Evolutionary conservation across 768 basidiomycete genomes (phyloP).

Genomic region (Mycena epipterygia): DNA sequence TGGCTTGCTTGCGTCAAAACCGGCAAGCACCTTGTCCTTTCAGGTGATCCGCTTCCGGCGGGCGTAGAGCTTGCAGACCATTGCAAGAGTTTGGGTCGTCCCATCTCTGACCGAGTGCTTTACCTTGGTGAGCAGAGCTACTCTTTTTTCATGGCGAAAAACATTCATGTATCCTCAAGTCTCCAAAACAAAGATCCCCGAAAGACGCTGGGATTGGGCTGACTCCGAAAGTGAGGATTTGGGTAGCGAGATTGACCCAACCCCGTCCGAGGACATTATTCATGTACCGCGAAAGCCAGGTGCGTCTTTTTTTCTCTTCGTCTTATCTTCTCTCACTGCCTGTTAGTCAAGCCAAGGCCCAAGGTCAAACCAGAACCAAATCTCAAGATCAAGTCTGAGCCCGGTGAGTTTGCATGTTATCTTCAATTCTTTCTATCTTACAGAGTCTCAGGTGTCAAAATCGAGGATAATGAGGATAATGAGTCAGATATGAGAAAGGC

Average conservation of each 20-base stretch:
- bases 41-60: background rate
- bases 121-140: conserved; percentile 5
- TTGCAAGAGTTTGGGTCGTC: background rate
- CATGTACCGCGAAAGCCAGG: background rate
- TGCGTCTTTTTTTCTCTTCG: background rate
- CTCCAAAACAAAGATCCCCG: background rate
- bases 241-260: background rate
- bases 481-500: conserved; percentile 18
- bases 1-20: background rate
- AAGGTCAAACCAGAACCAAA: background rate
- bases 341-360: too few relatives aligned
- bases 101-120: background rate
- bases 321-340: background rate
- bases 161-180: background rate
- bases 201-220: background rate
- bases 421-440: too few relatives aligned
- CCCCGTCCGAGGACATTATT: conserved; percentile 7
- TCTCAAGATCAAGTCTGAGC: background rate
- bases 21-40: background rate
- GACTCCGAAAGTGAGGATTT: conserved; percentile 1
- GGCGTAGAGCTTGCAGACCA: background rate
- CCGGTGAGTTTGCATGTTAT: too few relatives aligned
- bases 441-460: background rate
- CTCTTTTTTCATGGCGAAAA: too few relatives aligned
- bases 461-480: too few relatives aligned